A percentile compares a stretch with the other conserved stretches of the same genome.
Conservation (phyloP, 148 eudicot species). For the Rhododendron williamsianum region DNA sequence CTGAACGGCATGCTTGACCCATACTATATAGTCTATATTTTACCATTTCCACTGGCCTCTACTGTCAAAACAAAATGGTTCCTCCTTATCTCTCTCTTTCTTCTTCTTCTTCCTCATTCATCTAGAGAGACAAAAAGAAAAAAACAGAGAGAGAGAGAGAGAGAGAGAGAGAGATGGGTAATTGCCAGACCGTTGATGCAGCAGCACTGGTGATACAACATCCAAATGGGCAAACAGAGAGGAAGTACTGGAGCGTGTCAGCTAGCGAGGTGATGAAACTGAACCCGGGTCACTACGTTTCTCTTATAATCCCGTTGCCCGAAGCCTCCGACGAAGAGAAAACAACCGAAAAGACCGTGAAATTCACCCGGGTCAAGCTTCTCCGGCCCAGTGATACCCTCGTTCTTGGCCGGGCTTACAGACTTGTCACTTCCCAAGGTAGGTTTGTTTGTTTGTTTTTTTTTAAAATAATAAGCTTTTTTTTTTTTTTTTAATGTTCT, state of each 20-base stretch:
- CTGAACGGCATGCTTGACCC: conserved; percentile 5
- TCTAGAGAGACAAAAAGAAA: not conserved
- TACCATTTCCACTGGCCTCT: not conserved
- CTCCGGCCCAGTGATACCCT: conserved; percentile 75
- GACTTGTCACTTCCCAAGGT: conserved; percentile 92
- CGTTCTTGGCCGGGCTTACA: conserved; percentile 77
- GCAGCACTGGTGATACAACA: conserved; percentile 94
- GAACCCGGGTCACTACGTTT: conserved; percentile 89
- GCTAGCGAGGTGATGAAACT: conserved; percentile 76
- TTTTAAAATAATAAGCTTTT: too few relatives aligned
- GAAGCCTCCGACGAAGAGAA: conserved; percentile 17
- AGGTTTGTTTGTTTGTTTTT: not conserved
- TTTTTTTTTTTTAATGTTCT: too few relatives aligned
- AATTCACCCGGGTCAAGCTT: conserved; percentile 84
- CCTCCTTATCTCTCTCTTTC: not conserved
- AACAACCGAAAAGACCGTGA: conserved; percentile 36
- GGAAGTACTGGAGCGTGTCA: conserved; percentile 64
- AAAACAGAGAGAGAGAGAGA: conserved; percentile 21
- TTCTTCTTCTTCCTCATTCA: not conserved
- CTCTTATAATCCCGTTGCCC: conserved; percentile 77
- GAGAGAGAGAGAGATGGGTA: conserved; percentile 61
- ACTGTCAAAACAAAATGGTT: conserved; percentile 14
- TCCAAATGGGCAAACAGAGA: conserved; percentile 69
- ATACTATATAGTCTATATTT: not conserved
- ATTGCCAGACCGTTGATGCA: conserved; percentile 95